Base-by-base conservation (phyloP, 805 yeast genomes). In the Metschnikowia baotianmanensis region DNA sequence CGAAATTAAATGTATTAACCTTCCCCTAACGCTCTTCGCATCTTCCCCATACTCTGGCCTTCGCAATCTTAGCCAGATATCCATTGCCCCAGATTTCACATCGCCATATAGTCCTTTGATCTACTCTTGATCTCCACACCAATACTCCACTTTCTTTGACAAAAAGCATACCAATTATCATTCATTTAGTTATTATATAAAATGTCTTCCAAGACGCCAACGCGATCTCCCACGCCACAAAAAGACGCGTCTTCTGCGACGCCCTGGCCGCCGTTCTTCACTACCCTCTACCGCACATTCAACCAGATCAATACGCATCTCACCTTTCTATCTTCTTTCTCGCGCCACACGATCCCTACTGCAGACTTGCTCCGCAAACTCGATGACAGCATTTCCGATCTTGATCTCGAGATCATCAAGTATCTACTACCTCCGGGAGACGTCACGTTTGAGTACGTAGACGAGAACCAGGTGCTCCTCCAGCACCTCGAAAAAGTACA, bases 391-490 rank as follows among this genome's bases (percentile, higher is more conserved):
- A 58, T 69, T 19, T 64, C 70, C 1, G 55, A 62, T 9, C 61
- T 69, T 8, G 95, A 87, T 57, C 71, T 84, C 25, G 86, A 95
- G 1, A 69, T 72, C 42, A 71, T 90, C 23, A 76, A 71, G 32
- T 72, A 66, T 7, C 53, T 89, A 6, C 58, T 86, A 1, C 96
- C 96, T 0, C 66, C 74, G 20, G 91, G 85, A 35, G 76, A 86
- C 10, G 65, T 79, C 2, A 81, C 82, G 53, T 68, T 55, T 38
- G 85, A 80, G 36, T 90, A 86, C 57, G 80, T 84, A 31, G 96
- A 90, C 58, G 88, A 83, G 56, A 82, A 83, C 53, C 90, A 82
- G 50, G 55, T 80, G 9, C 45, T 57, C 35, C 62, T 74, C 25
- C 67, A 71, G 12, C 57, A 72, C 31, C 71, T 65, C 8, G 77